A percentile compares a stretch with the other conserved stretches of the same genome.
Evolutionary conservation across 768 basidiomycete genomes (phyloP).

Genomic region (Rhodotorula kratochvilovae): DNA sequence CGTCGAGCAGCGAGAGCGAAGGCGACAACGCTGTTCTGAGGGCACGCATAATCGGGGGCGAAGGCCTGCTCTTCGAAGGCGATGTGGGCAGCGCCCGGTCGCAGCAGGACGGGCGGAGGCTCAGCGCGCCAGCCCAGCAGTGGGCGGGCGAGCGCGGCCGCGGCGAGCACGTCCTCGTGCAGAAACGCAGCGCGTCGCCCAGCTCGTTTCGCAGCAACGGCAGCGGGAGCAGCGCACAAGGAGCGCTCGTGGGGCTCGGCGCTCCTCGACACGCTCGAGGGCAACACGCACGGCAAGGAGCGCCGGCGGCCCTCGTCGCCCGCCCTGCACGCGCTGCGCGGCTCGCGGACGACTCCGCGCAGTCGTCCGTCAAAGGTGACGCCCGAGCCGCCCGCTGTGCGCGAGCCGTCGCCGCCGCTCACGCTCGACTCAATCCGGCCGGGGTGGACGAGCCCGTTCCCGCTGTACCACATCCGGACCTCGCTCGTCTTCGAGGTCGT

Average conservation of each 20-base stretch:
- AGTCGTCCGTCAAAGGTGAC: background rate
- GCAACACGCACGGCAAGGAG: background rate
- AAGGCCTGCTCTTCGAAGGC: background rate
- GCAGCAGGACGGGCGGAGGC: background rate
- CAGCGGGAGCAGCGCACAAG: background rate
- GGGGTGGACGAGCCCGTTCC: conserved; percentile 26
- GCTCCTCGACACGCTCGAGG: conserved; percentile 30
- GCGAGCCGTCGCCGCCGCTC: conserved; percentile 22
- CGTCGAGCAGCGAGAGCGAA: conserved; percentile 13
- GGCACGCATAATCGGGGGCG: background rate
- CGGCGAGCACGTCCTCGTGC: conserved; percentile 34
- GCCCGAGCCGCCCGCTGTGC: background rate
- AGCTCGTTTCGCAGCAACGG: background rate
- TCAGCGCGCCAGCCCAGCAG: background rate
- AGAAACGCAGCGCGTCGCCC: conserved; percentile 18
- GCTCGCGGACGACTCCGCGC: background rate
- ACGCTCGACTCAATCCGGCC: conserved; percentile 30
- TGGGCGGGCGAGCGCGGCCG: conserved; percentile 16
- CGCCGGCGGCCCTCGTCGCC: conserved; percentile 16
- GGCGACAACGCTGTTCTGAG: conserved; percentile 1
- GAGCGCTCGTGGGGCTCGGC: conserved; percentile 25
- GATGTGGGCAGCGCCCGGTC: background rate
- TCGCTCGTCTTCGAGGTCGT: conserved; percentile 40
- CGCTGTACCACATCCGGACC: conserved; percentile 34
- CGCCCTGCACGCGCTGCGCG: background rate